Evolutionary conservation across 169 alveolate species (phyloP).

Genomic region (Plasmodium cynomolgi): DNA sequence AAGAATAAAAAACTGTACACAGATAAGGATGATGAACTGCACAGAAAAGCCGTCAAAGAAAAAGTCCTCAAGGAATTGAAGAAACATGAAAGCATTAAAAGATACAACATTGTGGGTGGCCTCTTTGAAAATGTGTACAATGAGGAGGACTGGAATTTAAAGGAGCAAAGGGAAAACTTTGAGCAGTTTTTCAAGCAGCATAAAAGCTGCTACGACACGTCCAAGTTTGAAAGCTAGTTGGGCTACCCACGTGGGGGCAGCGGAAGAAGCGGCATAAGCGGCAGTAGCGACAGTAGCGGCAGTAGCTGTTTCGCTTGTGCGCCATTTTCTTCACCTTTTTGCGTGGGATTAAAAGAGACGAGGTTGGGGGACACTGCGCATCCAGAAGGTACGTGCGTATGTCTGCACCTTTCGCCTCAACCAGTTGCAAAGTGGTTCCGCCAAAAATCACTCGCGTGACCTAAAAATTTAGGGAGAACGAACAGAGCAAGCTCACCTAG

Average conservation of each 20-base stretch:
- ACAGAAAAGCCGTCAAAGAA: constrained; percentile 82
- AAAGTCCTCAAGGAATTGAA: constrained; percentile 84
- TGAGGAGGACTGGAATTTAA: constrained; percentile 83
- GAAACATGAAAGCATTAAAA: constrained; percentile 80
- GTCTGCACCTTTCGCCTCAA: neutral
- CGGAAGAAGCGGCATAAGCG: neutral
- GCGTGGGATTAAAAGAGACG: neutral
- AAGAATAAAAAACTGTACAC: constrained; percentile 80
- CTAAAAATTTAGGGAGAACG: neutral
- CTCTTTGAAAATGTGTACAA: constrained; percentile 94
- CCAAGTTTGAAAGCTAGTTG: constrained; percentile 35
- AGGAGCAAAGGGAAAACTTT: constrained; percentile 74
- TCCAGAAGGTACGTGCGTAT: neutral
- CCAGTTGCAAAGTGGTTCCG: neutral
- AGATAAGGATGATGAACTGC: constrained; percentile 78
- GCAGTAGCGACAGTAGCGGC: neutral
- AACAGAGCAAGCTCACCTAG: neutral
- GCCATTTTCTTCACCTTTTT: neutral
- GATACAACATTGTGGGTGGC: constrained; percentile 78
- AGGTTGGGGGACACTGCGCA: neutral
- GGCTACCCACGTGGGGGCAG: no score
- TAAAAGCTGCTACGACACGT: constrained; percentile 46
- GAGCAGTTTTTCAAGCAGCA: constrained; percentile 46
- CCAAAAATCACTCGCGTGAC: neutral
- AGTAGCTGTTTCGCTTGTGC: neutral